Evolutionary conservation across 2,329 filamentous ascomycete species (phyloP).

Genomic region (Tolypocladium endophyticum): DNA sequence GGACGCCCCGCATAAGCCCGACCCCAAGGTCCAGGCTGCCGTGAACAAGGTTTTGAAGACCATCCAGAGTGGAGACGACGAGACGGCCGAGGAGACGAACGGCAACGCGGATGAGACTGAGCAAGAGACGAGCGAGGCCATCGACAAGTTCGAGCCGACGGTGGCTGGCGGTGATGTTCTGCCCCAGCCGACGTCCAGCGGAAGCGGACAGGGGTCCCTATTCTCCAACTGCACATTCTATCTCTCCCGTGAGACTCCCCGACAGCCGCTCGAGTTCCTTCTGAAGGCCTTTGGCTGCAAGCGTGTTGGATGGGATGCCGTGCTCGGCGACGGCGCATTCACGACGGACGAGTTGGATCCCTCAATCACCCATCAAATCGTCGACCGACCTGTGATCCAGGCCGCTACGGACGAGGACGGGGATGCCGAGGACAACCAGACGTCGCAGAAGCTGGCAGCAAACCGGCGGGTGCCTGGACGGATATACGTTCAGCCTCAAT

Average conservation of each 20-base stretch:
- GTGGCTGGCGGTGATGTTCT: slow-evolving; percentile 79
- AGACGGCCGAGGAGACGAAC: slow-evolving; percentile 16
- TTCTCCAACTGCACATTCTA: slow-evolving; percentile 88
- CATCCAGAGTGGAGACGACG: slow-evolving; percentile 42
- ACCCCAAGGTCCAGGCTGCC: slow-evolving; percentile 53
- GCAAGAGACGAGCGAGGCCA: slow-evolving; percentile 47
- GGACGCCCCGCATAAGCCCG: slow-evolving; percentile 36
- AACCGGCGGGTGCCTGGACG: slow-evolving; percentile 80
- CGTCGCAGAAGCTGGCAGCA: slow-evolving; percentile 41
- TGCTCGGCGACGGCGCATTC: slow-evolving; percentile 84
- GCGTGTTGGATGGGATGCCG: slow-evolving; percentile 86
- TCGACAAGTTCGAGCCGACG: slow-evolving; percentile 85
- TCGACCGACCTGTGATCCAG: slow-evolving; percentile 75
- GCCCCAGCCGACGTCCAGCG: slow-evolving; percentile 61
- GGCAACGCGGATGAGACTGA: slow-evolving; percentile 31
- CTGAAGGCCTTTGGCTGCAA: slow-evolving; percentile 92
- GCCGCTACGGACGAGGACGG: slow-evolving; percentile 39
- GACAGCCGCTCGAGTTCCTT: slow-evolving; percentile 84
- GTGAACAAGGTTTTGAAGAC: slow-evolving; percentile 61
- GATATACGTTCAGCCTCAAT: slow-evolving; percentile 91
- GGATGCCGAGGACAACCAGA: slow-evolving; percentile 50
- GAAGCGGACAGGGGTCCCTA: slow-evolving; percentile 59
- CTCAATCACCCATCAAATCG: slow-evolving; percentile 89
- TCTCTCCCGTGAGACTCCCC: slow-evolving; percentile 85
- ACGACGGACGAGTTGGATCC: slow-evolving; percentile 82